Evolutionary conservation across 177 flowering plant genomes (phyloP), one percentile per base, ranked within the genome.

Genomic region (Vitis hybrid): DNA sequence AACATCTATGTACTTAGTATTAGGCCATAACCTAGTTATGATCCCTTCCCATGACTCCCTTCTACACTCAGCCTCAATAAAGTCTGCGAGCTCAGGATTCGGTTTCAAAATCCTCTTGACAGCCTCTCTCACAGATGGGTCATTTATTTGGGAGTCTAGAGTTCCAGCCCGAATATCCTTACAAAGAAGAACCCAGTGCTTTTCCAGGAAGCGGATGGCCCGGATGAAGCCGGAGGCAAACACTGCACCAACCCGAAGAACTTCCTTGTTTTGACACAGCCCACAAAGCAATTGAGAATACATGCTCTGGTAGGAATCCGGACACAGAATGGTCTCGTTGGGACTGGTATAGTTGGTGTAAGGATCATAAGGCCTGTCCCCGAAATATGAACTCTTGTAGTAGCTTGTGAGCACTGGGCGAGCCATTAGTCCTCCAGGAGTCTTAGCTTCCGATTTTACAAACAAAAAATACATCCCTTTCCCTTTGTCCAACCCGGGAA

Each of bases 261-360:
- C 84, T 59, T 75, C 65, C 1, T 16, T 18, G 73, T 65, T 58
- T 61, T 75, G 81, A 20, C 12, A 68, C 15, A 81, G 77, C 9
- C 84, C 84, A 58, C 84, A 81, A 45, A 80, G 83, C 22, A 80
- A 31, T 50, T 80, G 80, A 31, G 80, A 55, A 67, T 80, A 80
- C 83, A 80, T 80, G 72, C 83, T 80, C 31, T 80, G 83, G 73
- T 64, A 74, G 31, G 81, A 70, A 50, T 81, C 84, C 0, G 55
- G 62, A 49, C 81, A 81, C 49, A 81, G 84, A 60, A 81, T 73
- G 67, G 84, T 62, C 19, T 81, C 75, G 15, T 72, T 76, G 2
- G 84, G 84, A 75, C 79, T 75, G 0, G 81, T 80, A 73, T 75
- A 80, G 73, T 75, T 77, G 16, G 77, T 75, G 75, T 81, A 75